phyloP scores from a whole-genome alignment of 2,329 filamentous ascomycete genomes.

The Pestalotiopsis fici region DNA sequence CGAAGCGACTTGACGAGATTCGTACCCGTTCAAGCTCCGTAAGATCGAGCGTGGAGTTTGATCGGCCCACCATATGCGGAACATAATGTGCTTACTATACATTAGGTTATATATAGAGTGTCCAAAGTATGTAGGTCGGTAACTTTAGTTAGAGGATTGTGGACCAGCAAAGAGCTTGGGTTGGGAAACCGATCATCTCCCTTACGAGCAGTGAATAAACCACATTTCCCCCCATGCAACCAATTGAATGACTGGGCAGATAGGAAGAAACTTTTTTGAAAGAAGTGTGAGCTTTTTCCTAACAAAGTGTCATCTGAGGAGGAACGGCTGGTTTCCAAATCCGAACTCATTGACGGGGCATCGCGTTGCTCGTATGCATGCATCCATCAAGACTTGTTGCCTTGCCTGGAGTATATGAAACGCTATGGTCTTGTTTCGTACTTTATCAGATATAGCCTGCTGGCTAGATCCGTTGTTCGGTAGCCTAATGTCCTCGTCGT shows the following conservation, averaged over 20 bases:
- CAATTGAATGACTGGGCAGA: too few species aligned
- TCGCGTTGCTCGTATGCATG: not conserved
- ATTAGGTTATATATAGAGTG: not conserved
- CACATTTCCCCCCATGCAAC: too few species aligned
- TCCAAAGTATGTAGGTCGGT: not conserved
- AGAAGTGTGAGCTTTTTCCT: too few species aligned
- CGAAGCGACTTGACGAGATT: not conserved
- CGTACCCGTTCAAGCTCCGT: not conserved
- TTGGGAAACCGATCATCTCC: too few species aligned
- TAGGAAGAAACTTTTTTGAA: too few species aligned
- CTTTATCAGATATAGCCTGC: not conserved
- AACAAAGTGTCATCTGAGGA: too few species aligned
- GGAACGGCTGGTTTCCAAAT: too few species aligned
- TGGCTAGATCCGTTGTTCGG: not conserved
- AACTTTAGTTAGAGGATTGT: too few species aligned
- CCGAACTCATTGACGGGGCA: too few species aligned
- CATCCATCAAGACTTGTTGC: not conserved
- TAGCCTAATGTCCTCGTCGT: not conserved
- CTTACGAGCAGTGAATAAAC: too few species aligned
- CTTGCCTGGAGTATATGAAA: not conserved
- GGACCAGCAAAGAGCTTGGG: too few species aligned
- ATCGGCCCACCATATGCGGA: not conserved
- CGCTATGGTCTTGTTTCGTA: not conserved
- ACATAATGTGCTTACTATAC: not conserved
- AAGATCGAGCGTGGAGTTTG: not conserved